A percentile compares a stretch with the other conserved stretches of the same genome.
Conservation (phyloP, 176 grass and related monocot genomes). For the Rhipidocladum racemiflorum region DNA sequence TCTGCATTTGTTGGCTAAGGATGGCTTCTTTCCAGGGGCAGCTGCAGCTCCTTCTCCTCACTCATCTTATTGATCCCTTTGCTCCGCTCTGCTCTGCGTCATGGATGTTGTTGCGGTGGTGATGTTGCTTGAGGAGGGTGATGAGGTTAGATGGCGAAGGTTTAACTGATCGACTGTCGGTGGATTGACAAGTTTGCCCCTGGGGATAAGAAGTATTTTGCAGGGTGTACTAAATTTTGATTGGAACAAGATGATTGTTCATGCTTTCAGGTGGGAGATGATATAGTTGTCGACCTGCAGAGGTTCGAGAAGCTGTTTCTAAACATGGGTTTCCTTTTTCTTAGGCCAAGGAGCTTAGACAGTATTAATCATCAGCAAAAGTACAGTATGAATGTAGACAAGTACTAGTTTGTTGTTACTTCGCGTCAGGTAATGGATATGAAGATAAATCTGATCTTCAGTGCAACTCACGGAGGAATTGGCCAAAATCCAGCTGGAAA, state of each 20-base stretch:
- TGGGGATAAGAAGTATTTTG: neutral
- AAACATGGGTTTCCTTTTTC: neutral
- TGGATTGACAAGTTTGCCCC: neutral
- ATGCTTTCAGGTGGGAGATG: neutral
- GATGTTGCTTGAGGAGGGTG: slow-evolving; percentile 42
- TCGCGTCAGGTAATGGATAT: no score
- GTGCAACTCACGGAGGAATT: no score
- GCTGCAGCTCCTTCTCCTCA: neutral
- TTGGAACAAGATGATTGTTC: neutral
- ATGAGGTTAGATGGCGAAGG: slow-evolving; percentile 42
- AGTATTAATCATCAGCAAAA: neutral
- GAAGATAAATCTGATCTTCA: no score
- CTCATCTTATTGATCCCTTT: slow-evolving; percentile 9
- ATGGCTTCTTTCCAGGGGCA: neutral
- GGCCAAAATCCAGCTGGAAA: no score
- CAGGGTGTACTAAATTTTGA: no score
- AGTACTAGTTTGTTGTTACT: no score
- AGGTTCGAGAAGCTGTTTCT: neutral
- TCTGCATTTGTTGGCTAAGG: slow-evolving; percentile 25
- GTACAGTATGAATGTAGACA: neutral
- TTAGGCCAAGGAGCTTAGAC: neutral
- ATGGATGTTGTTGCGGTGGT: slow-evolving; percentile 48
- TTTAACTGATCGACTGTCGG: slow-evolving; percentile 23
- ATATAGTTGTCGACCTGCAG: neutral
- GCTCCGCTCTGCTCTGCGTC: neutral